Evolutionary conservation across 2,329 filamentous ascomycete genomes (phyloP).

Genomic region (Calonectria naviculata): DNA sequence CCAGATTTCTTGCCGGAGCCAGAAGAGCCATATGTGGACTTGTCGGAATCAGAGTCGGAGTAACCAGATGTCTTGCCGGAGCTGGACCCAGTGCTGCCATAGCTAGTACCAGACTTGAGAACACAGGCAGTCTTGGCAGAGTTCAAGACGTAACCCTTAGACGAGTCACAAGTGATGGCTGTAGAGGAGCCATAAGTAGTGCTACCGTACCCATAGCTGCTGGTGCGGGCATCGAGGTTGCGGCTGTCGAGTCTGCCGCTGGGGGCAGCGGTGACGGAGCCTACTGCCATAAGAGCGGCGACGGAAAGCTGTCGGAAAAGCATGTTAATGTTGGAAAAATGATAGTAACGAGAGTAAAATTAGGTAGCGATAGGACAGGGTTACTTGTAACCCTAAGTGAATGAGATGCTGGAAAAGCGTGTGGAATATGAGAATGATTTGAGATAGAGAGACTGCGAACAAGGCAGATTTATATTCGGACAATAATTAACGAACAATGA

Average conservation of each 20-base stretch:
- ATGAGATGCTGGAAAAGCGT: neutral
- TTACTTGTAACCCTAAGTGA: neutral
- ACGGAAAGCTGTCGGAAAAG: slow-evolving; percentile 1
- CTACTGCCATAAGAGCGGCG: neutral
- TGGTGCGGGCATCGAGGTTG: neutral
- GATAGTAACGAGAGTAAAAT: neutral
- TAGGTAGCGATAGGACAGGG: neutral
- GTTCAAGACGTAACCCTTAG: neutral
- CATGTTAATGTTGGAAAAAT: neutral
- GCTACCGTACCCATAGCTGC: neutral
- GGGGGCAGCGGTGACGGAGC: neutral
- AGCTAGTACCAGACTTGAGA: neutral
- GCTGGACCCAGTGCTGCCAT: neutral
- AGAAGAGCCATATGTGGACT: neutral
- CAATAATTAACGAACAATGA: neutral
- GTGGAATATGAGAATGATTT: neutral
- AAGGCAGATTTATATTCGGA: neutral
- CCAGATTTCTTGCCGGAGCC: neutral
- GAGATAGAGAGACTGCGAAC: neutral
- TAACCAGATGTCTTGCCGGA: neutral
- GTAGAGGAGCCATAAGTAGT: neutral
- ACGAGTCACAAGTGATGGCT: neutral
- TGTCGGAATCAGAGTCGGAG: neutral
- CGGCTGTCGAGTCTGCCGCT: neutral
- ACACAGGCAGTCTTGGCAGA: neutral